Evolutionary conservation across 1,284 basidiomycete genomes (phyloP).

Genomic region (Cryptococcus sp.): DNA sequence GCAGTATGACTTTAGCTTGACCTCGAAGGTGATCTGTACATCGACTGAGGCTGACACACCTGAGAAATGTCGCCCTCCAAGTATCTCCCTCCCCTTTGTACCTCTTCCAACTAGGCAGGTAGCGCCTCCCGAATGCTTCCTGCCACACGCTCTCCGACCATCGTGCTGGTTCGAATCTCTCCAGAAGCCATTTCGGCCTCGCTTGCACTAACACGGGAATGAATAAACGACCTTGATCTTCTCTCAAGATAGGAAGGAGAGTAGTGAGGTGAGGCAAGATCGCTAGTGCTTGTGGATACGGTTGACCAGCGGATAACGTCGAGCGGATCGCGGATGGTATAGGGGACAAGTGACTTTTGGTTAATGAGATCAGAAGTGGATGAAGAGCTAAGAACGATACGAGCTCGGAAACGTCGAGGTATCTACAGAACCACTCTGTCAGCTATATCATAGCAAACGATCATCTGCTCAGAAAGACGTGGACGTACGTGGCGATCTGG

Average conservation of each 20-base stretch:
- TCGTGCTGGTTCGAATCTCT: conserved; percentile 36
- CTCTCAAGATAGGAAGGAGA: conserved; percentile 28
- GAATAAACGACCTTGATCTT: conserved; percentile 22
- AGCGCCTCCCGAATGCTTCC: conserved; percentile 43
- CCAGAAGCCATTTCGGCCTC: conserved; percentile 44
- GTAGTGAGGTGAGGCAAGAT: conserved; percentile 36
- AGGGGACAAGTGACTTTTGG: conserved; percentile 37
- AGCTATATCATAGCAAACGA: not conserved
- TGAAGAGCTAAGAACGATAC: conserved; percentile 39
- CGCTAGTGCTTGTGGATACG: conserved; percentile 38
- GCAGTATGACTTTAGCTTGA: not conserved
- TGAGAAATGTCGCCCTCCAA: conserved; percentile 44
- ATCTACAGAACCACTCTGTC: conserved; percentile 13
- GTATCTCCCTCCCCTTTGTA: conserved; percentile 38
- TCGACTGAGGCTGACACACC: conserved; percentile 17
- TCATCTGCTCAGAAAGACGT: not conserved
- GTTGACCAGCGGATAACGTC: conserved; percentile 24
- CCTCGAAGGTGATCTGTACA: not conserved
- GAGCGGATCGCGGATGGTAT: conserved; percentile 29
- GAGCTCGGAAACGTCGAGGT: conserved; percentile 34
- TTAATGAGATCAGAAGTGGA: conserved; percentile 31
- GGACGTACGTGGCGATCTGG: conserved; percentile 40
- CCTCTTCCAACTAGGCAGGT: conserved; percentile 45
- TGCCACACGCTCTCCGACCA: conserved; percentile 42
- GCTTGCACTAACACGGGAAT: conserved; percentile 40